Evolutionary conservation across 75 land plant species (phyloP), one percentile per base, ranked within the genome.

Genomic region (Cryptomeria japonica): DNA sequence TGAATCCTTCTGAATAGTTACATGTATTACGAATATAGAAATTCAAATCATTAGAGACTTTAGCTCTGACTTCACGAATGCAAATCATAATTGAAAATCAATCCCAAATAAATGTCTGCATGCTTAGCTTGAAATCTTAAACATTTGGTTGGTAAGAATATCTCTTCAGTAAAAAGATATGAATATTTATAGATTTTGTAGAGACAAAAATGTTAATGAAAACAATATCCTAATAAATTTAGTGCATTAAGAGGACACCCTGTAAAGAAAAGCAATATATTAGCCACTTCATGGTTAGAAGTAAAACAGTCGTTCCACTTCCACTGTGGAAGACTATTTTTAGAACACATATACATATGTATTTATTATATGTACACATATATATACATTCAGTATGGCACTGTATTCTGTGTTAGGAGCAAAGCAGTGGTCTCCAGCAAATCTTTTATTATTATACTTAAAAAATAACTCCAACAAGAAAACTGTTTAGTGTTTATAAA

Each of bases 1-100:
- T 41, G 94, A 87, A 7, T 90, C 94, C 96, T 93, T 79, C 42
- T 85, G 34, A 47, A 85, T 53, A 86, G 38, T 80, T 55, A 34
- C 82, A 85, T 13, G 37, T 75, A 34, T 75, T 34, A 34, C 7
- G 34, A 75, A 34, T 38, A 75, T 32, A 82, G 13, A 46, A 28
- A n/a, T 82, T 13, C 31, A 82, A 82, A 46, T 44, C 28, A 82
- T 28, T 42, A 82, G 49, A 44, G 28, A 82, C 49, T 82, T 44
- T 3, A 3, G 84, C 51, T 25, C 31, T 46, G 53, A 28, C 32
- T 3, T 46, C 15, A 44, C 22, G 14, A 82, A 82, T 46, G 14
- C 53, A 19, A n/a, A 82, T 49, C 84, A 82, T 82, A 4, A 28
- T 46, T 46, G 10, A 79, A 82, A n/a, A 11, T 13, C 84, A 44